Evolutionary conservation across 2,329 filamentous ascomycete genomes (phyloP), one percentile per base, ranked within the genome.

Genomic region (Hymenoscyphus scutula): DNA sequence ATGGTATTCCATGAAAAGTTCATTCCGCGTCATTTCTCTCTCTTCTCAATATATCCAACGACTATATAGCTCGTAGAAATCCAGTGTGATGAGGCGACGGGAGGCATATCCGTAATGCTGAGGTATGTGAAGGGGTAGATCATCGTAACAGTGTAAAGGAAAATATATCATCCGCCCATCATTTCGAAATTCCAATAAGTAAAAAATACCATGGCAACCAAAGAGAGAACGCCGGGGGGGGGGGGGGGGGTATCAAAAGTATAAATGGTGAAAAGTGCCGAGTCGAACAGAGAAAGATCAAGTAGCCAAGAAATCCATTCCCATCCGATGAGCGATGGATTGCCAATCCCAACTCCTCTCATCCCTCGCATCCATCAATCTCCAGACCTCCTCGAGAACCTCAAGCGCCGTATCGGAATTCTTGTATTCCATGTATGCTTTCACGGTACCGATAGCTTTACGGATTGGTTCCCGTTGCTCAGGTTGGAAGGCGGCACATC

Each of bases 271-370:
- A 48, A 53, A 53, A 13, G n/a, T 51, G 34, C 19, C 25, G 25
- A 25, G 19, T 5, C 27, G 27, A 48, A 15, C 19, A 17, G 1
- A 38, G 23, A 10, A 29, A n/a, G 19, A 55, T 72, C 67, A 74
- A 23, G 73, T 74, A 15, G 70, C 72, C 32, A 85, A 76, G 67
- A 87, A 86, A 72, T 86, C 82, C 38, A 87, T 77, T 0, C 77
- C 79, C 74, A 86, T 79, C 7, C 76, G 70, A 59, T 77, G 74
- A 1, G 84, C 84, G 30, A 87, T 78, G 3, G 77, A 76, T 65
- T 87, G 84, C 85, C 85, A 88, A 71, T 89, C 86, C 86, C 86
- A 89, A 19, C 79, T 78, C 29, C 77, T 68, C 81, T 84, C 87
- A 57, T 87, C 82, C 23, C 81, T 83, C 10, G 74, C 72, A 29